phyloP scores from a whole-genome alignment of 768 basidiomycete genomes.

The Strobilomyces dryophilus region DNA sequence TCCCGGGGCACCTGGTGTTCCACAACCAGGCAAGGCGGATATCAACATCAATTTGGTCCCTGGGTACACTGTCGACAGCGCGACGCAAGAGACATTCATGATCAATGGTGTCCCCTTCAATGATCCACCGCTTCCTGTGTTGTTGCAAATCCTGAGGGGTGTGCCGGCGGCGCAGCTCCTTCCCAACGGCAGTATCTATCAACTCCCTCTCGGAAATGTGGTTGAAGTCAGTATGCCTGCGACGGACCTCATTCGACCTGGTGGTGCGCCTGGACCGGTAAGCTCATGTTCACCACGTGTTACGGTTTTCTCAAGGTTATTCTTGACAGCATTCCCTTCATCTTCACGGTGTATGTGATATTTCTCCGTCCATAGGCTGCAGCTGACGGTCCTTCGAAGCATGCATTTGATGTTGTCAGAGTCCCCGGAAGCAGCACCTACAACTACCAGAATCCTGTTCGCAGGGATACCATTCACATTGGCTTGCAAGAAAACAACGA shows the following conservation, averaged over 20 bases:
- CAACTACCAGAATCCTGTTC: constrained; percentile 49
- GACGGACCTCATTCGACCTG: neutral
- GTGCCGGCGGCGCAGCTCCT: constrained; percentile 34
- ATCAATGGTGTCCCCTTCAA: constrained; percentile 29
- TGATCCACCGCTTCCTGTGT: constrained; percentile 36
- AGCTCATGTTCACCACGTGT: neutral
- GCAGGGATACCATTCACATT: constrained; percentile 43
- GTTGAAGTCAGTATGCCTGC: constrained; percentile 40
- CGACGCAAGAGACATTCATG: neutral
- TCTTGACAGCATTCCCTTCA: constrained; percentile 35
- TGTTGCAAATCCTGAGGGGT: constrained; percentile 41
- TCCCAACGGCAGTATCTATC: constrained; percentile 39
- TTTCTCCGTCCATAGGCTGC: neutral
- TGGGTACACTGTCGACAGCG: neutral
- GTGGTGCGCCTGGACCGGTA: constrained; percentile 13
- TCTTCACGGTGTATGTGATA: constrained; percentile 38
- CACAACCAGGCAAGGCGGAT: constrained; percentile 37
- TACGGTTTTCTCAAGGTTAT: neutral
- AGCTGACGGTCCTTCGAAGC: constrained; percentile 22
- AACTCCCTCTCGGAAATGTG: constrained; percentile 38
- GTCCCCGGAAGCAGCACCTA: constrained; percentile 34
- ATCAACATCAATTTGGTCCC: constrained; percentile 35
- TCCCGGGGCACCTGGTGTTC: constrained; percentile 26
- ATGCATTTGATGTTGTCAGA: constrained; percentile 32
- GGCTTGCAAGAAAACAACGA: constrained; percentile 29